These are phyloP conservation scores for Penicillium tannophilum DNA, from an alignment of 495 filamentous ascomycete species.

Conservation along the genomic window DNA sequence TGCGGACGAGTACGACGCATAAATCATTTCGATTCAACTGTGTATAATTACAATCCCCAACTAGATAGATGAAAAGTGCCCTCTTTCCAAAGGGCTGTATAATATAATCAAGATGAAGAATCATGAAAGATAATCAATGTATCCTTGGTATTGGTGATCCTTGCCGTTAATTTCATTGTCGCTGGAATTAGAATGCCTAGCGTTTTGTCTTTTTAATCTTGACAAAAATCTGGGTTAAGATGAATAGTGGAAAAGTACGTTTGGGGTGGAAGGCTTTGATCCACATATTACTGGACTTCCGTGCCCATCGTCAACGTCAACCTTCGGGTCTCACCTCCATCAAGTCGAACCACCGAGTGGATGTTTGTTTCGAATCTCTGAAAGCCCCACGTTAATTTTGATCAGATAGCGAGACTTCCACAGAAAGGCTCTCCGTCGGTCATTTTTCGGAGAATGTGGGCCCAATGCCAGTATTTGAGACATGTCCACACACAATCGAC, in stretches of 20 bases:
- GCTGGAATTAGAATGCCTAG: background rate
- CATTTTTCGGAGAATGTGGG: no score
- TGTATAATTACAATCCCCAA: background rate
- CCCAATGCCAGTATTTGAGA: no score
- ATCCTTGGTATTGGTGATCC: constrained; percentile 14
- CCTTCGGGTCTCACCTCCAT: background rate
- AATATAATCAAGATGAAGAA: constrained; percentile 2
- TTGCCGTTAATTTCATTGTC: background rate
- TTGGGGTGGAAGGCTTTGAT: background rate
- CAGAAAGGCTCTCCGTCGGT: background rate
- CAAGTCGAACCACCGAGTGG: background rate
- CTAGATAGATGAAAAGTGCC: background rate
- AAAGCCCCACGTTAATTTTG: background rate
- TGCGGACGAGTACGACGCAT: background rate
- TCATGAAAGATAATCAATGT: background rate
- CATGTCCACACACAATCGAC: no score
- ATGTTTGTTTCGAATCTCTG: background rate
- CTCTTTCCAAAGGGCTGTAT: constrained; percentile 1
- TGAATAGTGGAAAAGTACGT: no score
- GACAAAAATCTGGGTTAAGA: no score
- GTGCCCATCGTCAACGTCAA: background rate
- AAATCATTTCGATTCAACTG: background rate
- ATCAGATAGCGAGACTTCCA: background rate
- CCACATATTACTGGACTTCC: background rate
- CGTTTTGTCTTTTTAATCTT: no score